phyloP scores from a whole-genome alignment of 179 eudicot genomes.

The Camellia oleifera region DNA sequence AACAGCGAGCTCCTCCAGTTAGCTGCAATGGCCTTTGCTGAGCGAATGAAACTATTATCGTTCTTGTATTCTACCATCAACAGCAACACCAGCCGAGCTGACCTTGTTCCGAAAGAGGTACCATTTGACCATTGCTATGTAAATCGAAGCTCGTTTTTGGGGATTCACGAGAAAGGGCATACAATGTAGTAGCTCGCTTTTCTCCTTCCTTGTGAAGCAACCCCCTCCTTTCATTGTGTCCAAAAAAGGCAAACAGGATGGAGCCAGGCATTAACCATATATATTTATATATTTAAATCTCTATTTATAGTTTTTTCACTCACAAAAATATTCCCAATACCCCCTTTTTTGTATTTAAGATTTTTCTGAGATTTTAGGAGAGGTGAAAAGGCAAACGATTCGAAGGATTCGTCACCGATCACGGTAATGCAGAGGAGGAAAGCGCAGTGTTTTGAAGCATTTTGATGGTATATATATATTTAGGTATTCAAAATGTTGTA shows the following conservation, averaged over 20 bases:
- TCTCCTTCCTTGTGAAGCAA: neutral
- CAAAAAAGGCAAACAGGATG: slow-evolving; percentile 60
- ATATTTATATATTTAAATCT: neutral
- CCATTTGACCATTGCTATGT: slow-evolving; percentile 11
- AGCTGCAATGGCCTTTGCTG: slow-evolving; percentile 4
- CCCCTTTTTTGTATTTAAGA: neutral
- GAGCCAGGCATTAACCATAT: slow-evolving; percentile 46
- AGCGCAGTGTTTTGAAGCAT: slow-evolving; percentile 4
- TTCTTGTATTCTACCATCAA: neutral
- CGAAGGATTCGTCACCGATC: slow-evolving; percentile 1
- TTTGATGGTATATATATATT: neutral
- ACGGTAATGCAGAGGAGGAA: slow-evolving; percentile 4
- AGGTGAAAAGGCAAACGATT: neutral
- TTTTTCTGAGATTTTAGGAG: slow-evolving; percentile 1
- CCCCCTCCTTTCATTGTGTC: slow-evolving; percentile 24
- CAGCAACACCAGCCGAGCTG: slow-evolving; percentile 6
- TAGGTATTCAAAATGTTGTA: neutral
- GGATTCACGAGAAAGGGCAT: slow-evolving; percentile 20
- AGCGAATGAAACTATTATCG: neutral
- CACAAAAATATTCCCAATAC: neutral
- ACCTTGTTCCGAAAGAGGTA: slow-evolving; percentile 16
- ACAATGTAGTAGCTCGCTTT: slow-evolving; percentile 22
- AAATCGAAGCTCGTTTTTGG: slow-evolving; percentile 27
- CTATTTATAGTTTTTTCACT: slow-evolving; percentile 7
- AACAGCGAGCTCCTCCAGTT: neutral